Conservation (phyloP, 345 rosid species). For the Psidium guajava region DNA sequence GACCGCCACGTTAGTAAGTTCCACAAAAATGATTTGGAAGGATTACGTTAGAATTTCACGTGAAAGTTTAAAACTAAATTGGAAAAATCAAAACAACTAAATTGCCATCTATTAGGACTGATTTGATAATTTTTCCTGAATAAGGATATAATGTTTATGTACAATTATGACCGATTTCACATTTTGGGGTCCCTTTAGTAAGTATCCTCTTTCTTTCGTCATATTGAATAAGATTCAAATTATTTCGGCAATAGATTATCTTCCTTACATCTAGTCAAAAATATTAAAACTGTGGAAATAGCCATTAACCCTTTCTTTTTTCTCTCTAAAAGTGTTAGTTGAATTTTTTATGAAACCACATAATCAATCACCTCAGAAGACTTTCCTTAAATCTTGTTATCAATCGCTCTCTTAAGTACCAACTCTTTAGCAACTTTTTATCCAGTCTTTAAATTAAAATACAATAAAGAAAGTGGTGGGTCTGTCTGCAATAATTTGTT, state of each 20-base stretch:
- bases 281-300: neutral
- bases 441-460: neutral
- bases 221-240: neutral
- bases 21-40: neutral
- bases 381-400: neutral
- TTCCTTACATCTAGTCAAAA: neutral
- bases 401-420: neutral
- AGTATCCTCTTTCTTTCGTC: neutral
- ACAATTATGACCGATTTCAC: neutral
- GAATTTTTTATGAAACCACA: neutral
- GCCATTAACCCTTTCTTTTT: neutral
- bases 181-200: neutral
- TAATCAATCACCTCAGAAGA: neutral
- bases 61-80: neutral
- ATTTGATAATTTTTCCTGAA: neutral
- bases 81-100: neutral
- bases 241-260: neutral
- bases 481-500: slow-evolving; percentile 3
- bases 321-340: neutral
- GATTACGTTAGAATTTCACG: neutral
- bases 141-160: neutral
- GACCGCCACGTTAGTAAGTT: neutral
- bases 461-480: neutral
- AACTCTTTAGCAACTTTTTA: neutral
- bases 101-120: neutral